These are phyloP conservation scores for Coniochaeta prunicola DNA, from an alignment of 2,329 filamentous ascomycete species.

Conservation along the genomic window DNA sequence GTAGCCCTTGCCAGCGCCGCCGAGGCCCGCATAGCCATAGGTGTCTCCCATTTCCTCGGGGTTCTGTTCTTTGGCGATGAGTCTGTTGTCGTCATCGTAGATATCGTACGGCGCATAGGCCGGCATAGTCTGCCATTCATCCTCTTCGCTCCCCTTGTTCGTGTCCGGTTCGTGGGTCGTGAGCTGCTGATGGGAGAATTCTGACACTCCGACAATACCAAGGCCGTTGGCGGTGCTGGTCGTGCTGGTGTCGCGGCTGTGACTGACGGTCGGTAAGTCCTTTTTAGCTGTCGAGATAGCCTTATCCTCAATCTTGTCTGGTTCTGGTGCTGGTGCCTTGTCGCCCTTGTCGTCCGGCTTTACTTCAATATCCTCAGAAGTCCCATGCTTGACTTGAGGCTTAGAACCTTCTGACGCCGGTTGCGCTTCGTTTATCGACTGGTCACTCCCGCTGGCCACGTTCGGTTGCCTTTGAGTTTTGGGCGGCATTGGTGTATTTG, in stretches of 20 bases:
- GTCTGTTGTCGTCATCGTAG: conserved; percentile 86
- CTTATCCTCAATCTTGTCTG: conserved; percentile 15
- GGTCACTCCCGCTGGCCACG: not conserved
- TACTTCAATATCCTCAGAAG: not conserved
- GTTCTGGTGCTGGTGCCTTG: conserved; percentile 13
- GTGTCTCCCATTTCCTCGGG: conserved; percentile 57
- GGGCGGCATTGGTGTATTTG: not conserved
- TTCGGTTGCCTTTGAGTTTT: not conserved
- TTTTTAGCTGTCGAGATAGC: conserved; percentile 13
- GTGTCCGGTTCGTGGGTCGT: conserved; percentile 47
- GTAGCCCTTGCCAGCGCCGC: conserved; percentile 90
- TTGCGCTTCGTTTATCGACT: not conserved
- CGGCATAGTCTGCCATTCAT: conserved; percentile 88
- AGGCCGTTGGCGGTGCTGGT: conserved; percentile 22
- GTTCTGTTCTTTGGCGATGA: conserved; percentile 74
- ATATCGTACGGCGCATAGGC: conserved; percentile 88
- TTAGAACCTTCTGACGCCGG: not conserved
- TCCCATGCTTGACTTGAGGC: not conserved
- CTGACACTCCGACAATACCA: conserved; percentile 48
- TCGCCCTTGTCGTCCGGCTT: not conserved
- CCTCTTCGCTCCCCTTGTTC: conserved; percentile 53
- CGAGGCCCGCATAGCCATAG: conserved; percentile 67
- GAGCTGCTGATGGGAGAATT: conserved; percentile 86
- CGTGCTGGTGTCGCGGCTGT: conserved; percentile 31
- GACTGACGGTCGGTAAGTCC: conserved; percentile 15